Conservation (phyloP, 805 yeast species). For the Starmerella potacharoeniae region DNA sequence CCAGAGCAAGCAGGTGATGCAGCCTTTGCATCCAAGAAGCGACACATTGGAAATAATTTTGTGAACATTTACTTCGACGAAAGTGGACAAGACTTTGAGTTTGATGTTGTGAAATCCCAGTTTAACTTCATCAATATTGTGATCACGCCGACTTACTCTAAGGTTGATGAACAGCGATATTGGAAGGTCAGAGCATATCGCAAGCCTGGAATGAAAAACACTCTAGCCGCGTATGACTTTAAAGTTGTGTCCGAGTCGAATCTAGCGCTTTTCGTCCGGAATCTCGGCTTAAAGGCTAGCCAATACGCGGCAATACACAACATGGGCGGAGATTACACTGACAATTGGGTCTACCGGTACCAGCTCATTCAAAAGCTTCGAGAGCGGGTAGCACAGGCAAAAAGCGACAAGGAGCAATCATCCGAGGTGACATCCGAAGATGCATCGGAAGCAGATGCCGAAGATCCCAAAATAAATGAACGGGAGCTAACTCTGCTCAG, state of each 20-base stretch:
- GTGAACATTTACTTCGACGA: constrained; percentile 77
- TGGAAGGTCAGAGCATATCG: constrained; percentile 56
- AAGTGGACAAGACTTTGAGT: constrained; percentile 52
- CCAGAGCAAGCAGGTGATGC: constrained; percentile 40
- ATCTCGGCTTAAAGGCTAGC: constrained; percentile 51
- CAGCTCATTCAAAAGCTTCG: constrained; percentile 39
- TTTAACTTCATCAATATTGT: constrained; percentile 76
- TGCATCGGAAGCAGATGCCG: neutral
- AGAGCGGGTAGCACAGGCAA: constrained; percentile 24
- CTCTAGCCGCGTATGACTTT: constrained; percentile 64
- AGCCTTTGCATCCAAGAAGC: constrained; percentile 46
- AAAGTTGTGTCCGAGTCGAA: constrained; percentile 53
- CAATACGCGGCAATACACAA: constrained; percentile 73
- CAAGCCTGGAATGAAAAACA: constrained; percentile 60
- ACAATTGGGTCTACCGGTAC: constrained; percentile 60
- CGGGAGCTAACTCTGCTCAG: constrained; percentile 13
- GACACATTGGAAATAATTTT: constrained; percentile 78
- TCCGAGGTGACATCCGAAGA: neutral
- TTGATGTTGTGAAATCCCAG: constrained; percentile 61
- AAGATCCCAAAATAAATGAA: neutral
- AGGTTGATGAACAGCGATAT: constrained; percentile 17
- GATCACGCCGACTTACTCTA: constrained; percentile 41
- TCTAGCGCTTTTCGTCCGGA: constrained; percentile 54
- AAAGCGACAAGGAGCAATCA: neutral
- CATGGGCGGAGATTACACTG: constrained; percentile 41